Evolutionary conservation across 164 flowering plant genomes (phyloP), one percentile per base, ranked within the genome.

Genomic region (Vitis rupestris): DNA sequence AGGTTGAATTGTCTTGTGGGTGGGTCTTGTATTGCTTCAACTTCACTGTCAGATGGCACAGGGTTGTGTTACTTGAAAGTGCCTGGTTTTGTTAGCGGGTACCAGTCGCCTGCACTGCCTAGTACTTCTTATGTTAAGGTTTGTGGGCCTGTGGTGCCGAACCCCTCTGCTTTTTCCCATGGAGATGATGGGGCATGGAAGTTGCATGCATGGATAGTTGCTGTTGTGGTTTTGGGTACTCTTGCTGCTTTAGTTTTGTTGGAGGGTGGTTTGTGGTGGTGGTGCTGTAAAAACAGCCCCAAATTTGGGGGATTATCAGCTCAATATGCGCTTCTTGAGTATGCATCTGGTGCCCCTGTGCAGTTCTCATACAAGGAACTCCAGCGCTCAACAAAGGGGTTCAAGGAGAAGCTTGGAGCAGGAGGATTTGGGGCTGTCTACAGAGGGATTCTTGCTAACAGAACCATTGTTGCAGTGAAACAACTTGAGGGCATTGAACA

Each of bases 381-480:
- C 10, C 83, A 80, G 60, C 72, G 78, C 16, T 71, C 86, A 8
- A 87, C 94, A 1, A 83, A 79, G 52, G 84, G 86, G 16, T 89
- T 89, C 76, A 83, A 78, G 80, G 91, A 89, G 65, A 87, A 83
- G 82, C 90, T 89, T 55, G 94, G 91, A n/a, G 83, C 65, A 4
- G 91, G 91, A 31, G 90, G 94, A 9, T 87, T 89, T 67, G 94
- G 94, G 29, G 79, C 92, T 53, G 94, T 89, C 19, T 89, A 89
- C 53, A 74, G 67, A 75, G 94, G 88, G 14, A 44, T 75, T 65
- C 84, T 87, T 17, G 78, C 85, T 1, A 87, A 89, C 75, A 82
- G 72, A 61, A 83, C 86, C 1, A 69, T 76, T 29, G 87, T 73
- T 61, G 94, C 90, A 10, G 92, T 87, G 68, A 89, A 89, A 70